These are phyloP conservation scores for Leccinellum luteum DNA, from an alignment of 768 basidiomycete genomes.

Conservation along the genomic window DNA sequence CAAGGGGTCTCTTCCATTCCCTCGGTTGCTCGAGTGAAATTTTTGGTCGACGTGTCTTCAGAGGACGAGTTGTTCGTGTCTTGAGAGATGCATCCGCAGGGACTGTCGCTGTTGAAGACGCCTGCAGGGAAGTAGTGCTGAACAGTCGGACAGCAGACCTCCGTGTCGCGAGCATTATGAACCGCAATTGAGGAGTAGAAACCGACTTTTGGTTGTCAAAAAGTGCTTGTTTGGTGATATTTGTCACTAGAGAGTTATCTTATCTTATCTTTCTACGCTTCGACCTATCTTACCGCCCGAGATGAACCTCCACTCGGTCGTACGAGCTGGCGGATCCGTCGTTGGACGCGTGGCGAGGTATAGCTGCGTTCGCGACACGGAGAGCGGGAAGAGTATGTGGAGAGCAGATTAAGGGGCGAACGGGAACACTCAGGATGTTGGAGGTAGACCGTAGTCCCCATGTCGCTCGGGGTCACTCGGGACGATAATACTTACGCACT, in stretches of 20 bases:
- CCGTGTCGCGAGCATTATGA: slow-evolving; percentile 17
- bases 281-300: slow-evolving; percentile 84
- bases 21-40: slow-evolving; percentile 53
- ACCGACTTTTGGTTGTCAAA: too few relatives aligned
- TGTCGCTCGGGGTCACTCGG: too few relatives aligned
- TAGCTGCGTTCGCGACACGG: slow-evolving; percentile 74
- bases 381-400: slow-evolving; percentile 75
- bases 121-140: slow-evolving; percentile 8
- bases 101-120: slow-evolving; percentile 4
- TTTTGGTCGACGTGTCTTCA: slow-evolving; percentile 42
- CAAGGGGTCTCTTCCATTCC: slow-evolving; percentile 64
- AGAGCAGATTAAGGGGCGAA: slow-evolving; percentile 64
- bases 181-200: background rate
- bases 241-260: background rate
- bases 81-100: slow-evolving; percentile 2
- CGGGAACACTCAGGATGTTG: too few relatives aligned
- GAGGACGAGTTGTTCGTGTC: slow-evolving; percentile 11
- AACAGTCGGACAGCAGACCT: slow-evolving; percentile 7
- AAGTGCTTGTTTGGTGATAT: too few relatives aligned
- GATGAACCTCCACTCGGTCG: slow-evolving; percentile 59
- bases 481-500: too few relatives aligned
- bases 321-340: slow-evolving; percentile 61
- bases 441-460: too few relatives aligned
- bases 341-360: slow-evolving; percentile 88
- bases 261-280: slow-evolving; percentile 44